phyloP scores from a whole-genome alignment of 192 early-diverging fungal species.

The Rhizophlyctis rosea region DNA sequence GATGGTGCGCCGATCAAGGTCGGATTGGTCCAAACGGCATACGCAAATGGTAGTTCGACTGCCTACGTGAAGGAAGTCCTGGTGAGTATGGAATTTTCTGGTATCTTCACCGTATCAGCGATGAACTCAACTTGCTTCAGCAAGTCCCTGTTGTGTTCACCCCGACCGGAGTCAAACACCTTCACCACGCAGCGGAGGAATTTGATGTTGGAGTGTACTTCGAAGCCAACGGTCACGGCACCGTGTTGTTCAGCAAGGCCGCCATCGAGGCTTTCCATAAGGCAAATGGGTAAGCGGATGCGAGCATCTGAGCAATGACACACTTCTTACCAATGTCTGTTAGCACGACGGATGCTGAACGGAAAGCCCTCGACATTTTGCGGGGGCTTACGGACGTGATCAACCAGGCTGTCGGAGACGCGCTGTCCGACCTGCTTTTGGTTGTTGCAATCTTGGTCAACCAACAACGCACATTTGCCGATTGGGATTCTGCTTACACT shows the following conservation, averaged over 20 bases:
- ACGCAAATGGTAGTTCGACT: constrained; percentile 97
- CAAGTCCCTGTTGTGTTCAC: constrained; percentile 94
- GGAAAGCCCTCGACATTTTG: constrained; percentile 74
- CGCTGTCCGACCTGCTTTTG: constrained; percentile 93
- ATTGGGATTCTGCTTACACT: constrained; percentile 93
- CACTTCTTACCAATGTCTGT: neutral
- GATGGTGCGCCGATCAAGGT: constrained; percentile 60
- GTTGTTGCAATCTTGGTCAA: constrained; percentile 87
- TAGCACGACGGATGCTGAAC: constrained; percentile 71
- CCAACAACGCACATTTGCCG: constrained; percentile 72
- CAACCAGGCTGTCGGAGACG: constrained; percentile 99
- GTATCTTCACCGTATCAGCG: too few species aligned
- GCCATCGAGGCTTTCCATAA: constrained; percentile 74
- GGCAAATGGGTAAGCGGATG: constrained; percentile 51
- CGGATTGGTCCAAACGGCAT: constrained; percentile 98
- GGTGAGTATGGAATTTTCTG: constrained; percentile 48
- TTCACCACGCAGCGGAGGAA: constrained; percentile 97
- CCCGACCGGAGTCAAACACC: constrained; percentile 96
- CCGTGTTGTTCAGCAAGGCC: constrained; percentile 85
- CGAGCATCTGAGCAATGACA: neutral
- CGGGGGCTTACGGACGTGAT: constrained; percentile 86
- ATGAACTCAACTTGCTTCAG: too few species aligned
- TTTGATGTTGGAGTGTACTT: constrained; percentile 99
- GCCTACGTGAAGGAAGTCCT: constrained; percentile 85
- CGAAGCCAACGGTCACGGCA: constrained; percentile 99